Evolutionary conservation across 2,329 filamentous ascomycete species (phyloP), one percentile per base, ranked within the genome.

Genomic region (Dactylonectria estremocensis): DNA sequence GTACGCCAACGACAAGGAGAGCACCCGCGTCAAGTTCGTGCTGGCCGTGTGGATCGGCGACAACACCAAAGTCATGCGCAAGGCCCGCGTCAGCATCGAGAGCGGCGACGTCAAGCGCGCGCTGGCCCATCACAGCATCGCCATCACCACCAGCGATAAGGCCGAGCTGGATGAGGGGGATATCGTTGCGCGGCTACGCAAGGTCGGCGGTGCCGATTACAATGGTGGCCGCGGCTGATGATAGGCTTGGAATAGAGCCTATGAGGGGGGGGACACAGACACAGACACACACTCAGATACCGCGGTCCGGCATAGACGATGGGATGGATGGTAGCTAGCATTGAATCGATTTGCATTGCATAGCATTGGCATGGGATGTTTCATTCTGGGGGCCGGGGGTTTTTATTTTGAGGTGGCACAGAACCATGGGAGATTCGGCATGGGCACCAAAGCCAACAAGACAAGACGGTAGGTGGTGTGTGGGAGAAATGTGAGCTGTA

Each of bases 1-100:
- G 83, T 89, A 93, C 79, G 90, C 90, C 77, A 93, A 92, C 82
- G 91, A 93, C 79, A 88, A 88, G 71, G 91, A 93, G 83, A 89
- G 86, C 80, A 90, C 83, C 77, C 84, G 91, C 43, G 88, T 92
- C 76, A 93, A 93, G 82, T 93, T 93, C 77, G 86, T 84, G 55
- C 84, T 93, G 55, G 81, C 92, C 35, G 86, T 92, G 71, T 93
- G 91, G 91, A 91, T 92, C 78, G 91, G 91, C 77, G 84, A 87
- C 79, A 78, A 81, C 67, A 90, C 90, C 2, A 89, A 88, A 80
- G 87, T 92, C 65, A 92, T 93, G 91, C 86, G 90, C 72, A 92
- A 91, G 80, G 91, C 90, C 10, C 86, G 90, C 72, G 90, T 92
- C 70, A 89, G 87, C 76, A 89, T 92, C 77, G 90, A 92, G 85